Evolutionary conservation across 2,329 filamentous ascomycete species (phyloP), one percentile per base, ranked within the genome.

Genomic region (Catunica adiposa): DNA sequence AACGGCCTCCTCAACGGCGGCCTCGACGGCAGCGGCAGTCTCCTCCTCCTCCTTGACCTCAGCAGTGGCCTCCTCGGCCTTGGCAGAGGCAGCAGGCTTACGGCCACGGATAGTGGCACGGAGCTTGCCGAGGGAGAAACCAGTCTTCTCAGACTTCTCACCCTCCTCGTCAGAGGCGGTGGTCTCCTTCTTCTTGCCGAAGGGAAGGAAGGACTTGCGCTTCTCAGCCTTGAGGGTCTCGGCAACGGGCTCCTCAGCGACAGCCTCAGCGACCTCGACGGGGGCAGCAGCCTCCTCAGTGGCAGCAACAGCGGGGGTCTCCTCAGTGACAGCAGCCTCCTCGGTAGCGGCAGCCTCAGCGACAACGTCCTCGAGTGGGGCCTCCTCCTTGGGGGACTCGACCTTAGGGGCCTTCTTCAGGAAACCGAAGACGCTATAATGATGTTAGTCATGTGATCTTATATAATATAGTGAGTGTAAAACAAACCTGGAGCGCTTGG

Each of bases 141-240:
- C 70, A 57, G 72, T 71, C 61, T 73, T 74, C 69, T 74, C 72
- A 59, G 66, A 63, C 72, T 77, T 77, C 68, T 79, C 74, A 61
- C 78, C 74, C 65, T 85, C 82, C 63, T 80, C 75, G 61, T 82
- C 82, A 1, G 76, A 76, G 37, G 70, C 64, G 48, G 71, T 67
- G 37, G 69, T 69, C 70, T 78, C 77, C 68, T 84, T 82, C 76
- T 90, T 90, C 78, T 87, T 84, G 64, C 86, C 81, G 65, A 80
- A 82, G 70, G 94, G 94, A 51, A 76, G 76, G 7, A 80, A 69
- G 62, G 86, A 92, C 70, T 82, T 81, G 69, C 88, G 86, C 85
- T 94, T 94, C 70, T 79, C 76, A 51, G 69, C 68, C 80, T 87
- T 89, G 62, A 75, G 67, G 60, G 79, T 77, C 70, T 80, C 79